Conservation (phyloP, 345 rosid species). For the Nasturtium officinale region DNA sequence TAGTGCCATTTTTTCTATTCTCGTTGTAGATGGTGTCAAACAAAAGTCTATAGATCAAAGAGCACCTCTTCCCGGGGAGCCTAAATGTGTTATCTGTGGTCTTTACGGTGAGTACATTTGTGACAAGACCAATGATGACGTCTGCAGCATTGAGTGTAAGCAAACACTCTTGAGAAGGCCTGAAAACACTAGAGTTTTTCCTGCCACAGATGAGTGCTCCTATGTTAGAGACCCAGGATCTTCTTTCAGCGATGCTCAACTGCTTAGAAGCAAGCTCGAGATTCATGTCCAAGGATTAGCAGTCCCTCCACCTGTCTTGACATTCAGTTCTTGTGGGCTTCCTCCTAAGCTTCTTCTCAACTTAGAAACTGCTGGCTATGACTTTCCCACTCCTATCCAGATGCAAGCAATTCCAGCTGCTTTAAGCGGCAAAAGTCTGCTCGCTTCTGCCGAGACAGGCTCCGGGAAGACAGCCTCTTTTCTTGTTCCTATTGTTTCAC, state of each 20-base stretch:
- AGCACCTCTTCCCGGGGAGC: conserved; percentile 67
- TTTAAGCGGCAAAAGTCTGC: conserved; percentile 61
- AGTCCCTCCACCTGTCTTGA: conserved; percentile 62
- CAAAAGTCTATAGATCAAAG: conserved; percentile 69
- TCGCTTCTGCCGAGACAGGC: conserved; percentile 90
- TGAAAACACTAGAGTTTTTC: conserved; percentile 43
- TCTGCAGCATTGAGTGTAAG: conserved; percentile 93
- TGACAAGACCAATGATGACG: conserved; percentile 79
- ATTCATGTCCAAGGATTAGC: conserved; percentile 63
- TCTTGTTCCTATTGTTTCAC: conserved; percentile 72
- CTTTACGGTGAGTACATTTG: conserved; percentile 93
- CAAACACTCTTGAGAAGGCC: conserved; percentile 48
- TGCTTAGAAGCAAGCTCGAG: conserved; percentile 70
- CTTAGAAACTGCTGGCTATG: conserved; percentile 72
- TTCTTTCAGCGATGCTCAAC: conserved; percentile 46
- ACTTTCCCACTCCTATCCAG: conserved; percentile 80
- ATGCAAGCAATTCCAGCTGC: conserved; percentile 91
- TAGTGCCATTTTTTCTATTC: no score
- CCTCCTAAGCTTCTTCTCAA: conserved; percentile 63
- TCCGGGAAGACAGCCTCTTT: conserved; percentile 90
- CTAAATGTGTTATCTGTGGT: conserved; percentile 71
- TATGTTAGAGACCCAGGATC: conserved; percentile 60
- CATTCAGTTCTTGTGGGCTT: conserved; percentile 64
- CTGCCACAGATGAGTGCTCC: conserved; percentile 77
- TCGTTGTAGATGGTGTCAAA: conserved; percentile 52